Evolutionary conservation across 306 rosid genomes (phyloP).

Genomic region (Trifolium repens): DNA sequence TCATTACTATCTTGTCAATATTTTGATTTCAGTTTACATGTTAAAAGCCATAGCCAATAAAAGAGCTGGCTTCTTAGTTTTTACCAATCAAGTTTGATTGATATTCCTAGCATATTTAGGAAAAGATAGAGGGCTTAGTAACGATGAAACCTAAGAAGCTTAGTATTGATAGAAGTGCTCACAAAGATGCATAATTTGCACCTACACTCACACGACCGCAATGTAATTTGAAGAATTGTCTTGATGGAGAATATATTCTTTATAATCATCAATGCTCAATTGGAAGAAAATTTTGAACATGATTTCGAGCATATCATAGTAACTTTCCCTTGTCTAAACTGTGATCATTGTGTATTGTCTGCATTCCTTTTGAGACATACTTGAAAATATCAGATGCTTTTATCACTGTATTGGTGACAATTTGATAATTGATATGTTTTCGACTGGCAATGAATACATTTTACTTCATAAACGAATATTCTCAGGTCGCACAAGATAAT

Average conservation of each 20-base stretch:
- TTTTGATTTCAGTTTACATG: conserved; percentile 26
- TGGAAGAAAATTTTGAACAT: conserved; percentile 5
- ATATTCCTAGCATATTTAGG: background rate
- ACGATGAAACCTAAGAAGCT: background rate
- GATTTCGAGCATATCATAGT: background rate
- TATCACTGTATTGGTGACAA: background rate
- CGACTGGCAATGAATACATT: background rate
- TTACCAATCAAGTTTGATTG: background rate
- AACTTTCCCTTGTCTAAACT: background rate
- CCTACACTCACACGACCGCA: background rate
- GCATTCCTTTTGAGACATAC: conserved; percentile 8
- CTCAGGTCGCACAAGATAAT: background rate
- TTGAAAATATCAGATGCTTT: conserved; percentile 15
- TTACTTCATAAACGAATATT: conserved; percentile 5
- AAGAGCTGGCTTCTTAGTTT: conserved; percentile 9
- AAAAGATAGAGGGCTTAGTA: background rate
- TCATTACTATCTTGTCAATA: conserved; percentile 39
- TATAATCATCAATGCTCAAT: background rate
- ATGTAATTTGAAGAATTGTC: background rate
- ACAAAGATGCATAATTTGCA: conserved; percentile 10
- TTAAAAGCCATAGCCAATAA: conserved; percentile 35
- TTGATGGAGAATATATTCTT: background rate
- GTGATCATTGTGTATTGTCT: background rate
- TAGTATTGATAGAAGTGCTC: background rate
- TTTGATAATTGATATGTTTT: conserved; percentile 2